Evolutionary conservation across 345 rosid species (phyloP), one percentile per base, ranked within the genome.

Genomic region (Euclidium syriacum): DNA sequence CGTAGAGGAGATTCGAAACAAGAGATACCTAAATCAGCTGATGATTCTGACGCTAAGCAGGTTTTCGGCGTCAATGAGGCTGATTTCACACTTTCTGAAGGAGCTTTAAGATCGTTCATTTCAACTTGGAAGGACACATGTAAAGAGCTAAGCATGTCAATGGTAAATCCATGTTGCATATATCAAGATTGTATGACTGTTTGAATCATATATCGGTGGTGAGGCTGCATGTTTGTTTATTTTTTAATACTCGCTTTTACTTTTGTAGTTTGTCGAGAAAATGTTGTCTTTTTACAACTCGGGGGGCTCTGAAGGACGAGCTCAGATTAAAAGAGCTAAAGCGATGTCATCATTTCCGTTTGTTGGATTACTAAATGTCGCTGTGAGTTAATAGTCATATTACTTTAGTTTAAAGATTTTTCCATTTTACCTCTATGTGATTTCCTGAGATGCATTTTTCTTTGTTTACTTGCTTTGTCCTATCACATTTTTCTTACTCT

Each of bases 81-180:
- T 64, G 85, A 75, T 75, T 54, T 82, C 62, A 65, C 73, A 34
- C 77, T 91, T 41, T 72, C 81, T 68, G 54, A 65, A 55, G 75
- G 71, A 34, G 58, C 75, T 34, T 70, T 85, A 66, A 76, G 63
- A 40, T 70, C 57, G 62, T 92, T 92, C 75, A 78, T 85, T 72
- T 74, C 91, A 64, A 85, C 85, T 20, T 92, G 95, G 97, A 89
- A 85, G 80, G 90, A 78, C 54, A 73, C 86, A 32, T 92, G 94
- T 68, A 79, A 74, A 76, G 88, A 82, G 71, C 69, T 75, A 43
- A 62, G 76, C 67, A 72, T 76, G 32, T 57, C 68, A 25, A 79
- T 78, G 77, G 98, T 92, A 80, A 20, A 73, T 64, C 41, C 36
- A 49, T 54, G 54, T 32, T 70, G 22, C 58, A 43, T 54, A 34